Base-by-base conservation (phyloP, 352 stramenopile genomes). In the Phytophthora fragariaefolia region DNA sequence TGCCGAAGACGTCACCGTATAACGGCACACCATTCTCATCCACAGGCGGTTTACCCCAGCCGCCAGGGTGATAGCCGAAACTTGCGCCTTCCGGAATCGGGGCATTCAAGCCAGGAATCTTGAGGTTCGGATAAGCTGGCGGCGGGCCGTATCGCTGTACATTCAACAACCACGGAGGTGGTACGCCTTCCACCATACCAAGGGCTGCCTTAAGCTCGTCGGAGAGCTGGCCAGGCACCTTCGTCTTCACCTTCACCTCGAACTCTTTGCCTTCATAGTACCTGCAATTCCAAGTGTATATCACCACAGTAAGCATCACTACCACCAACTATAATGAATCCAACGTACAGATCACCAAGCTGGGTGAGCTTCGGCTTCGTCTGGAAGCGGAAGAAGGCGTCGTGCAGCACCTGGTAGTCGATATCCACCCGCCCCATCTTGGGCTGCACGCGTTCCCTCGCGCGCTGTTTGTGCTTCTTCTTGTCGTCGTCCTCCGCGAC, bases 181-280 rank as follows among this genome's bases (percentile, higher is more conserved):
- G 97, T 27, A 93, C 83, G 5, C 82, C 87, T 56, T 96, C 88
- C 23, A 88, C 74, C 95, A 99, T 99, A 27, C 96, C 97, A 2
- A 99, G 86, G 15, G 97, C 97, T 71, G 93, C 86, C 73, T 91
- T 91, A 8, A 93, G 78, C 20, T 90, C 83, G 46, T 97, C 83
- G 15, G 81, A 97, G 15, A 99, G 77, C 36, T 92, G 76, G 6
- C 97, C 96, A 9, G 93, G 92, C 28, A 94, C 88, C 59, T 97
- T 97, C 13, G 96, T 78, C 47, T 94, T 96, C 26, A 96, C 83
- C 66, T 92, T 91, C 18, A 96, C 86, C 58, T 98, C 91, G 58
- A 97, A 98, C 69, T 99, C 98, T 60, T 99, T 99, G 48, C 97
- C 97, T 87, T 99, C 98, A 68, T 99, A 99, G 64, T 99, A 99